A percentile compares a stretch with the other conserved stretches of the same genome.
phyloP scores from a whole-genome alignment of 495 filamentous ascomycete species.

The Tuber borchii region DNA sequence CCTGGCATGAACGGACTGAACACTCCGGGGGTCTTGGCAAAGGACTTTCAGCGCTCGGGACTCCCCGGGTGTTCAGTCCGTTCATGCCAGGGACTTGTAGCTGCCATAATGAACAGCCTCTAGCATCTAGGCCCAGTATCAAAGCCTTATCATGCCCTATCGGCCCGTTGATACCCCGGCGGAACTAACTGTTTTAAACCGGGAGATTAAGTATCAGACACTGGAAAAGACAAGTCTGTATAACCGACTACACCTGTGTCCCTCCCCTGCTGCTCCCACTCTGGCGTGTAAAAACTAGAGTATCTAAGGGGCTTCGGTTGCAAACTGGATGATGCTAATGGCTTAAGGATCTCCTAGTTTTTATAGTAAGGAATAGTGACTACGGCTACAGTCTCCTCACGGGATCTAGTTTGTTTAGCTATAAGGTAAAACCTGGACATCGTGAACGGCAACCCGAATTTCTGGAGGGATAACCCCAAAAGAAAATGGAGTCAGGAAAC shows the following conservation, averaged over 20 bases:
- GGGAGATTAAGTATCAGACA: neutral
- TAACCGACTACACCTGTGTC: neutral
- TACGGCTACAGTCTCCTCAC: neutral
- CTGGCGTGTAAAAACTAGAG: neutral
- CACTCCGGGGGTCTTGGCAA: too few relatives aligned
- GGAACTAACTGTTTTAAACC: neutral
- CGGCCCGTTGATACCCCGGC: neutral
- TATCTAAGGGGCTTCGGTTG: neutral
- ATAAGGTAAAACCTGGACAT: neutral
- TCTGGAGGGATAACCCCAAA: neutral
- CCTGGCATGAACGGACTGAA: too few relatives aligned
- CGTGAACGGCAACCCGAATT: neutral
- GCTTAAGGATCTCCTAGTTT: neutral
- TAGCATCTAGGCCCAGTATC: neutral
- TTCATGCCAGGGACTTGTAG: too few relatives aligned
- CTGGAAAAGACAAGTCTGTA: neutral
- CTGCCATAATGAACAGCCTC: neutral
- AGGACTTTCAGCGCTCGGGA: too few relatives aligned
- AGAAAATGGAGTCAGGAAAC: neutral
- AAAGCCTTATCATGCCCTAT: neutral
- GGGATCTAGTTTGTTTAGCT: neutral
- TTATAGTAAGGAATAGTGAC: neutral
- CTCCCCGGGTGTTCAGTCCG: too few relatives aligned
- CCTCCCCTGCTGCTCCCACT: neutral
- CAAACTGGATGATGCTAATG: neutral